A percentile compares a stretch with the other conserved stretches of the same genome.
Evolutionary conservation across 1,284 basidiomycete species (phyloP).

Genomic region (Gomphus bonarii): DNA sequence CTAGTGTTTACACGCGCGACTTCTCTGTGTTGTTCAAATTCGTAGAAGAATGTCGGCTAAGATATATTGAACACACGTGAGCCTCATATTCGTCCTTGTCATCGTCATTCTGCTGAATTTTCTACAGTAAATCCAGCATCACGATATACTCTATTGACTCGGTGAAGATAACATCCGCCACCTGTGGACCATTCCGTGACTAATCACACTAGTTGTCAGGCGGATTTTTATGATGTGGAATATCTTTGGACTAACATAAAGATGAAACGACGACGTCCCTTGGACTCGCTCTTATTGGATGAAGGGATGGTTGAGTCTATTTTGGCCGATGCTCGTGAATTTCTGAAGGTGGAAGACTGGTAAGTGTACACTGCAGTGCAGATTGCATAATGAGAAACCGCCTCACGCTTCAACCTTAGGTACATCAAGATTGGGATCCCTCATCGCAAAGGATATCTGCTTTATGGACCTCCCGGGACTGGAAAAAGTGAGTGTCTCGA

Average conservation of each 20-base stretch:
- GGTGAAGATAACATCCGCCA: background rate
- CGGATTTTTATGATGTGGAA: background rate
- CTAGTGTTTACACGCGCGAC: slow-evolving; percentile 37
- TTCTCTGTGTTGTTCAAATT: slow-evolving; percentile 33
- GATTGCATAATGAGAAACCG: background rate
- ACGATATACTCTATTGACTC: background rate
- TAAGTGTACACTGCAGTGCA: slow-evolving; percentile 9
- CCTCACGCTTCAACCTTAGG: background rate
- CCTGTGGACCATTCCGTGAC: background rate
- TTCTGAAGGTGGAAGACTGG: slow-evolving; percentile 41
- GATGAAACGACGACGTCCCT: slow-evolving; percentile 34
- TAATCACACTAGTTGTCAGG: background rate
- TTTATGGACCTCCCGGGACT: slow-evolving; percentile 44
- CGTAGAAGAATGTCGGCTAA: slow-evolving; percentile 33
- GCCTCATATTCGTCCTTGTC: background rate
- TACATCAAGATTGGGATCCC: slow-evolving; percentile 44
- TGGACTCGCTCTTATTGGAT: slow-evolving; percentile 41
- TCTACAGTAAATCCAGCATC: background rate
- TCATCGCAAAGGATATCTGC: slow-evolving; percentile 43
- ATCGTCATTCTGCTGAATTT: background rate
- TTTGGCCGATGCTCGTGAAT: slow-evolving; percentile 39
- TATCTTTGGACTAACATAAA: slow-evolving; percentile 34
- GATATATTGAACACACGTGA: slow-evolving; percentile 32
- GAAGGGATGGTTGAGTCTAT: slow-evolving; percentile 36
- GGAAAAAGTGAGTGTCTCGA: slow-evolving; percentile 27